Base-by-base conservation (phyloP, 2,329 filamentous ascomycete species). In the Magnaporthales sp. region DNA sequence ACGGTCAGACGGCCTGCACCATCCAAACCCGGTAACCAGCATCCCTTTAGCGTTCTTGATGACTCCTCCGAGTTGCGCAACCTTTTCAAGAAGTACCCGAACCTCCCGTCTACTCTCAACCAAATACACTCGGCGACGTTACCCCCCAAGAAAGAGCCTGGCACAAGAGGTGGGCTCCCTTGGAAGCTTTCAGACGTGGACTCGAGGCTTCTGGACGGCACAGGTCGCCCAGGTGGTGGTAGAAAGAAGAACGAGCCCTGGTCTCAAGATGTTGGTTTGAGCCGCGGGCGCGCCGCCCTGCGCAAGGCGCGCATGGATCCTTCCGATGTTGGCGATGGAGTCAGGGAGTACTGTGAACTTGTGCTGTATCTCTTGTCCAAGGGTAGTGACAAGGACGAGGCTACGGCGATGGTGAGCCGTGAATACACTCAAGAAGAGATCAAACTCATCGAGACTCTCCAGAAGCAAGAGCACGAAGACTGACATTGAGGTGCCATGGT, bases 331-430 rank as follows among this genome's bases (percentile, higher is more conserved):
- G 85, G 85, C 31, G 85, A 88, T 70, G 86, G 80, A 4, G 78
- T 90, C 31, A 78, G 83, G 65, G 87, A 89, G 74, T 90, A 87
- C 71, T 83, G 82, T 62, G 84, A 85, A 68, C 76, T 89, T 26
- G 80, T 89, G 22, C 71, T 83, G 63, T 78, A 81, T 67, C 74
- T 87, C 38, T 76, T 87, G 26, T 75, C 75, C 66, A 71, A 15
- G 74, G 75, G 70, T 9, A 68, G 71, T 10, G 72, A 72, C 15
- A 69, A 66, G 2, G 63, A 66, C 3, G 75, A 80, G 29, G 73
- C 77, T 8, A 75, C 76, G 7, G 75, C 75, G 7, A 60, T 79
- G 6, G 72, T 84, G 58, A 77, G 81, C 69, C 77, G 79, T 68
- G 79, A 85, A 69, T 72, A 82, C 19, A 78, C 76, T 2, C 75